These are phyloP conservation scores for Pythium sp. DNA, from an alignment of 352 stramenopile species.

Conservation along the genomic window DNA sequence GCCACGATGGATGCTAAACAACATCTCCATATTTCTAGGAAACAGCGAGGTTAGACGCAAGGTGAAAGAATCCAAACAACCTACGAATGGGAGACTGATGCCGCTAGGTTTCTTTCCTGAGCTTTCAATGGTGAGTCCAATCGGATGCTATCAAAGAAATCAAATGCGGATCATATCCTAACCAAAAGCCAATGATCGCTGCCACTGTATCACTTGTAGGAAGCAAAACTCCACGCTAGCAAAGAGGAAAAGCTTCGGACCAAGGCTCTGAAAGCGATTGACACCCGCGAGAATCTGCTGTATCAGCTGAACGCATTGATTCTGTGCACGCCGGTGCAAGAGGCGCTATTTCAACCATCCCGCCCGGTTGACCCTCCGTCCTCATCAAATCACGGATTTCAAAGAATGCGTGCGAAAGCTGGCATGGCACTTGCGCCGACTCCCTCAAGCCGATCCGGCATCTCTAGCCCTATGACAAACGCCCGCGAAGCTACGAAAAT, in stretches of 20 bases:
- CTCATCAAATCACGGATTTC: constrained; percentile 19
- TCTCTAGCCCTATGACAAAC: constrained; percentile 50
- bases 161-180: background rate
- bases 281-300: constrained; percentile 58
- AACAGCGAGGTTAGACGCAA: constrained; percentile 24
- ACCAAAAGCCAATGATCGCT: background rate
- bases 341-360: constrained; percentile 50
- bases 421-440: constrained; percentile 38
- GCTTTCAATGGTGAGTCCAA: constrained; percentile 15
- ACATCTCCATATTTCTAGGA: constrained; percentile 13
- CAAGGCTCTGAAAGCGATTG: constrained; percentile 67
- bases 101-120: constrained; percentile 31
- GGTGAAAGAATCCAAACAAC: constrained; percentile 12
- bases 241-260: constrained; percentile 74
- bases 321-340: constrained; percentile 61
- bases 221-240: constrained; percentile 21
- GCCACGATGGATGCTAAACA: background rate
- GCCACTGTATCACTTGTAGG: constrained; percentile 13
- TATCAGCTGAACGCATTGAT: constrained; percentile 74
- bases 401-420: constrained; percentile 42
- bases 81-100: constrained; percentile 22
- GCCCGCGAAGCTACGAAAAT: constrained; percentile 64
- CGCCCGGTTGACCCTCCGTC: constrained; percentile 30
- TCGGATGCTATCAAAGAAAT: background rate
- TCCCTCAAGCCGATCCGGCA: constrained; percentile 15